Base-by-base conservation (phyloP, 1,139 yeast species). In the Pichia sp. region DNA sequence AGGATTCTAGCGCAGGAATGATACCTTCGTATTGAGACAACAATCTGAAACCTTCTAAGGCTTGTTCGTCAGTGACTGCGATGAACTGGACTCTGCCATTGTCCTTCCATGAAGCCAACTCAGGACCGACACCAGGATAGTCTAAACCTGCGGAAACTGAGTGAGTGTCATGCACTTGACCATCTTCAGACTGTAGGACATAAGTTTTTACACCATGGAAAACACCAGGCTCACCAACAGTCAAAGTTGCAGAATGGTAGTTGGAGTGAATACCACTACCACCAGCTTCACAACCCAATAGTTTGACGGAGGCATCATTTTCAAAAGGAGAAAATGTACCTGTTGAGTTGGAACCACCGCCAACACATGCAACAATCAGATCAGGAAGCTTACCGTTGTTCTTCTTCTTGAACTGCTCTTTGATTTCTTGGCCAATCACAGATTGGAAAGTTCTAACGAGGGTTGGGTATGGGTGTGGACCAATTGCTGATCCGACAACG, bases 101-200 rank as follows among this genome's bases (percentile, higher is more conserved):
- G 55, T 85, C 84, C 72, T 93, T 93, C 99, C 99, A 93, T 70
- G 80, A 82, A 2, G 99, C 95, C 65, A 93, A 80, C 75, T 93
- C 99, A 31, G 99, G 99, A 47, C 99, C 99, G 52, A 93, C 99
- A 72, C 97, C 99, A 40, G 99, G 99, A 71, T 93, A 93, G 72
- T 93, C 99, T 66, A 93, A 80, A 63, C 99, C 99, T 44, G 99
- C 99, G 61, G 97, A 90, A 47, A 93, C 95, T 31, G 98, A 92
- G 71, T 93, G 98, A 10, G 99, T 93, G 68, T 95, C 99, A 63
- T 87, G 95, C 56, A 93, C 90, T 75, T 93, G 99, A 52, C 99
- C 99, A 70, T 93, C 98, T 16, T 69, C 67, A 67, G 87, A 88
- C 75, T 95, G 99, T 66, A 93, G 78, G 48, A 93, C 95, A 65